phyloP scores from a whole-genome alignment of 345 rosid genomes.

The Reutealis trisperma region DNA sequence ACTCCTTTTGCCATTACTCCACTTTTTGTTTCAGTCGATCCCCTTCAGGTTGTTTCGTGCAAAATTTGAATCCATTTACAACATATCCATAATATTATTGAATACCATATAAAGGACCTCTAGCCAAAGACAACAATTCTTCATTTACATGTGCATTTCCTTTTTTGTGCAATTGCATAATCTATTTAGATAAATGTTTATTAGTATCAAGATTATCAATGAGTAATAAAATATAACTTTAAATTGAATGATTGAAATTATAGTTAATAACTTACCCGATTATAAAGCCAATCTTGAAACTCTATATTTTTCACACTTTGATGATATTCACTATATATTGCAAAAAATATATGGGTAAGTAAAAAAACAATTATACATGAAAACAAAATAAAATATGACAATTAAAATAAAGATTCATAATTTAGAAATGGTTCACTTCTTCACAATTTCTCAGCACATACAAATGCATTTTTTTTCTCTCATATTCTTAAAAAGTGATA shows the following conservation, averaged over 20 bases:
- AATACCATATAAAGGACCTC: not conserved
- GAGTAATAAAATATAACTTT: not conserved
- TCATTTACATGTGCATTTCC: not conserved
- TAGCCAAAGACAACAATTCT: not conserved
- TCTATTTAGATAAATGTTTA: not conserved
- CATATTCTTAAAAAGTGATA: not conserved
- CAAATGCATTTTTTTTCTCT: not conserved
- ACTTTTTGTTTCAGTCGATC: constrained; percentile 3
- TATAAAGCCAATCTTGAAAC: not conserved
- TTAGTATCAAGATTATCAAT: no score
- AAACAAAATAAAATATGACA: not conserved
- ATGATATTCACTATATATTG: no score
- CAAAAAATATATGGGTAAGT: not conserved
- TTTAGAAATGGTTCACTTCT: not conserved
- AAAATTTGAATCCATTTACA: constrained; percentile 16
- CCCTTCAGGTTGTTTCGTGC: not conserved
- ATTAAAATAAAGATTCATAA: not conserved
- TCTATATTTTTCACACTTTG: not conserved
- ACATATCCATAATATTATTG: not conserved
- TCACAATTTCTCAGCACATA: constrained; percentile 4
- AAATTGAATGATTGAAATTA: no score
- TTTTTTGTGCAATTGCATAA: not conserved
- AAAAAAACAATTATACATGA: not conserved
- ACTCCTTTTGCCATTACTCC: not conserved
- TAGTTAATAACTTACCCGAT: not conserved